A percentile compares a stretch with the other conserved stretches of the same genome.
These are phyloP conservation scores for Xanthoceras sorbifolium DNA, from an alignment of 345 rosid species.

Conservation along the genomic window DNA sequence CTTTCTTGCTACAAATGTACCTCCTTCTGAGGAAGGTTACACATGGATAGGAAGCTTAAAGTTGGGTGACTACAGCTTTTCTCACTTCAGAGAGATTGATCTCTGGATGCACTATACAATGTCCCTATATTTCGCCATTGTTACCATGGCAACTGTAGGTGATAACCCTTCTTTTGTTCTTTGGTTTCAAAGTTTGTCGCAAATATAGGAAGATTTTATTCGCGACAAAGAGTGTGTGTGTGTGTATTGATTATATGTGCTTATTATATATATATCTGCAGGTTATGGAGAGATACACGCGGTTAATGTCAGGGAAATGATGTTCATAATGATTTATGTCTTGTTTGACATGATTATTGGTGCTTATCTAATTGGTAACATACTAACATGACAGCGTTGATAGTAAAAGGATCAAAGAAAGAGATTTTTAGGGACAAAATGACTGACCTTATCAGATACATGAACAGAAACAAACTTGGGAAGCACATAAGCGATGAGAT, in stretches of 20 bases:
- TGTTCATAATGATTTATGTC: conserved; percentile 76
- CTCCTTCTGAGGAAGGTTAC: conserved; percentile 71
- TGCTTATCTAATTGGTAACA: conserved; percentile 88
- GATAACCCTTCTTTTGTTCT: conserved; percentile 11
- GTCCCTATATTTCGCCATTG: conserved; percentile 81
- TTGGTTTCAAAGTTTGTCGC: not conserved
- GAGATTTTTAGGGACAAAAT: conserved; percentile 77
- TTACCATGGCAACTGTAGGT: conserved; percentile 96
- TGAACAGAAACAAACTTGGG: conserved; percentile 67
- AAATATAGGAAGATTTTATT: not conserved
- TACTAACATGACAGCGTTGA: conserved; percentile 91
- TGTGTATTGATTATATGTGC: not conserved
- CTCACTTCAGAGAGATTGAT: conserved; percentile 70
- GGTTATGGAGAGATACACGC: conserved; percentile 96
- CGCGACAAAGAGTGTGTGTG: no score
- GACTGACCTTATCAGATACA: conserved; percentile 68
- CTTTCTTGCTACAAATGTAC: conserved; percentile 85
- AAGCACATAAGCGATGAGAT: conserved; percentile 59
- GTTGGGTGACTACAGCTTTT: conserved; percentile 67
- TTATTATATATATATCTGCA: conserved; percentile 25
- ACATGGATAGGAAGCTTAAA: conserved; percentile 93
- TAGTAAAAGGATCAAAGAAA: conserved; percentile 88
- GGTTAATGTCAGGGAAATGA: conserved; percentile 83
- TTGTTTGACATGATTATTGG: conserved; percentile 92
- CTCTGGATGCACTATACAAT: conserved; percentile 73